Percentiles rank a stretch among this genome's conserved stretches.
phyloP scores from a whole-genome alignment of 495 filamentous ascomycete species.

The Podospora sp. region DNA sequence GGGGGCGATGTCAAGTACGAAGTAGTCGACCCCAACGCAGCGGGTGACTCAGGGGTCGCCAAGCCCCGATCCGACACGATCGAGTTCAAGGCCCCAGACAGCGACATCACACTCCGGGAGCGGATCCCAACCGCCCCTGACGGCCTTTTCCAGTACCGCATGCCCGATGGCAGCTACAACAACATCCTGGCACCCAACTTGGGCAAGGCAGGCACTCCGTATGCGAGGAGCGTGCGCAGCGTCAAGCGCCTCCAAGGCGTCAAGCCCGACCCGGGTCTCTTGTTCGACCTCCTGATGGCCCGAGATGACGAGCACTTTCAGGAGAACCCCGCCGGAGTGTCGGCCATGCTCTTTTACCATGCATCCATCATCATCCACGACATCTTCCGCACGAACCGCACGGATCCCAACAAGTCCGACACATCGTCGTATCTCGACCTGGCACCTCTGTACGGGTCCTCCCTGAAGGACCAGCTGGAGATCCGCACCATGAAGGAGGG shows the following conservation, averaged over 20 bases:
- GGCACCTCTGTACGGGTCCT: constrained; percentile 78
- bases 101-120: constrained; percentile 42
- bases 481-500: constrained; percentile 76
- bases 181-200: constrained; percentile 63
- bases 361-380: constrained; percentile 84
- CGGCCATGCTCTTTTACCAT: constrained; percentile 81
- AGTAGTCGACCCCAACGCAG: constrained; percentile 22
- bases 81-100: constrained; percentile 36
- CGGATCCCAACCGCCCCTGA: constrained; percentile 37
- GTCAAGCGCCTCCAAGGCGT: constrained; percentile 52
- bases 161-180: constrained; percentile 72
- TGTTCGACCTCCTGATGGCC: constrained; percentile 75
- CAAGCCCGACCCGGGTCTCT: constrained; percentile 69
- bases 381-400: constrained; percentile 46
- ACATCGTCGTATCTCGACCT: constrained; percentile 83
- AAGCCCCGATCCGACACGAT: constrained; percentile 24
- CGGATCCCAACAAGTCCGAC: constrained; percentile 37
- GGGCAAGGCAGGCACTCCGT: constrained; percentile 59
- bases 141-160: constrained; percentile 57
- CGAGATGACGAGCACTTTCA: constrained; percentile 58
- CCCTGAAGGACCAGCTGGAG: constrained; percentile 63
- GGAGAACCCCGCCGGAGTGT: constrained; percentile 72
- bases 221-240: constrained; percentile 66
- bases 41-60: constrained; percentile 7
- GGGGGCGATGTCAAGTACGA: constrained; percentile 39